These are phyloP conservation scores for Colletotrichum acutatum DNA, from an alignment of 2,329 filamentous ascomycete species.

Conservation along the genomic window DNA sequence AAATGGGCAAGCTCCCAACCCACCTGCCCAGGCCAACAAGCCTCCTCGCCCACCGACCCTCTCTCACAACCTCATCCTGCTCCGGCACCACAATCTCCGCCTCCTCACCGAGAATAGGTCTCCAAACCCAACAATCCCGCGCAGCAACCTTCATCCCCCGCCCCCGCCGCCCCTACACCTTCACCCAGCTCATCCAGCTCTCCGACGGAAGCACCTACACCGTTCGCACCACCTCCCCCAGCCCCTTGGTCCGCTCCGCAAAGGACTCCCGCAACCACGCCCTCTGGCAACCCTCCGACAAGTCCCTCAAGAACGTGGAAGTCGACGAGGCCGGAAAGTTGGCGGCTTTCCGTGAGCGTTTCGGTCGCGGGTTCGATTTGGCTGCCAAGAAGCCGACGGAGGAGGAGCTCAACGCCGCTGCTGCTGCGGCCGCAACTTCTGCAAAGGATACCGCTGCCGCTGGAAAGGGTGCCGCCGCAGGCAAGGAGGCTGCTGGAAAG, in stretches of 20 bases:
- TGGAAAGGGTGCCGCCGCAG: neutral
- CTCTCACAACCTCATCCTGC: slow-evolving; percentile 39
- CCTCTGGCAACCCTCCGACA: slow-evolving; percentile 89
- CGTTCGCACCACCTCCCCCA: slow-evolving; percentile 80
- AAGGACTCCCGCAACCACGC: slow-evolving; percentile 93
- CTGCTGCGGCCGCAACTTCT: neutral
- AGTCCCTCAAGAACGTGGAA: slow-evolving; percentile 87
- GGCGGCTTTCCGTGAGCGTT: slow-evolving; percentile 85
- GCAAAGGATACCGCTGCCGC: neutral
- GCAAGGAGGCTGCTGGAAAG: slow-evolving; percentile 1
- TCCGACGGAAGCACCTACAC: slow-evolving; percentile 90
- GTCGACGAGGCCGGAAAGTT: slow-evolving; percentile 94
- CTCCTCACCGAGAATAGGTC: slow-evolving; percentile 3
- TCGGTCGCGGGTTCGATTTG: slow-evolving; percentile 86
- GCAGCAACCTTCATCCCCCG: slow-evolving; percentile 88
- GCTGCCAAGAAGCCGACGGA: slow-evolving; percentile 42
- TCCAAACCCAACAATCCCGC: slow-evolving; percentile 63
- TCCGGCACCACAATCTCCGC: slow-evolving; percentile 38
- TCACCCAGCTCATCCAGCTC: slow-evolving; percentile 95
- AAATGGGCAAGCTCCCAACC: slow-evolving; percentile 33
- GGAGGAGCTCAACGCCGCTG: neutral
- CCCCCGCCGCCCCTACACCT: slow-evolving; percentile 92
- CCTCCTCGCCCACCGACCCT: slow-evolving; percentile 10
- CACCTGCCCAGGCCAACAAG: slow-evolving; percentile 28
- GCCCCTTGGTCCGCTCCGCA: slow-evolving; percentile 65